These are phyloP conservation scores for Handroanthus guayacan DNA, from an alignment of 257 asterid genomes.

Conservation along the genomic window DNA sequence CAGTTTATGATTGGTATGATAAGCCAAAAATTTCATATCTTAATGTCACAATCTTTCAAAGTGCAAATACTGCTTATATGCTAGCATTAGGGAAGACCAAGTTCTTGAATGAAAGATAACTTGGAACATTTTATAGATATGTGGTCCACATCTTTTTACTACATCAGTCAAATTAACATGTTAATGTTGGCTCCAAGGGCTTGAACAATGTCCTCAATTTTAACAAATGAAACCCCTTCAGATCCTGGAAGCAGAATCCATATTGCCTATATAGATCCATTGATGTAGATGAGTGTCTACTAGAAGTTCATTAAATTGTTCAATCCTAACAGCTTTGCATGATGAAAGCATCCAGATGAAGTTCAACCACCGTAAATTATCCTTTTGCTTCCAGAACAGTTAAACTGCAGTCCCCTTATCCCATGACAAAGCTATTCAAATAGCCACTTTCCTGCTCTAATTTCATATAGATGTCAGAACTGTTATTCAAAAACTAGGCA, in stretches of 20 bases:
- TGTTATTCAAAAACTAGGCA: slow-evolving; percentile 17
- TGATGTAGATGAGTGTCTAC: slow-evolving; percentile 7
- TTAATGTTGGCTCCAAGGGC: background rate
- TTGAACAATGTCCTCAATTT: slow-evolving; percentile 18
- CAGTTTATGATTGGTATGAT: background rate
- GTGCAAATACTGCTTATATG: slow-evolving; percentile 3
- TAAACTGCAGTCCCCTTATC: slow-evolving; percentile 12
- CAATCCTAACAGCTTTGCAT: background rate
- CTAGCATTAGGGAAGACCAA: slow-evolving; percentile 13
- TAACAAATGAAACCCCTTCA: background rate
- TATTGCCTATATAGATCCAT: background rate
- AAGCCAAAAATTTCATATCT: slow-evolving; percentile 9
- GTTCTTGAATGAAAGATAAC: background rate
- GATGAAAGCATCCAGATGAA: background rate
- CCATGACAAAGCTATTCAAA: slow-evolving; percentile 20
- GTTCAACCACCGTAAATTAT: background rate
- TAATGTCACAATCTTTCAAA: background rate
- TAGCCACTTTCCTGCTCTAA: slow-evolving; percentile 3
- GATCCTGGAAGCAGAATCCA: slow-evolving; percentile 18
- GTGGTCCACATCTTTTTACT: background rate
- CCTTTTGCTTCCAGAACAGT: slow-evolving; percentile 2
- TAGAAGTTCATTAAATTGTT: background rate
- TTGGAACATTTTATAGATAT: slow-evolving; percentile 8
- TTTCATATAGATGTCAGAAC: slow-evolving; percentile 5
- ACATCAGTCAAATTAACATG: background rate